Conservation (phyloP, 768 basidiomycete species). For the Coprinopsis sp. region DNA sequence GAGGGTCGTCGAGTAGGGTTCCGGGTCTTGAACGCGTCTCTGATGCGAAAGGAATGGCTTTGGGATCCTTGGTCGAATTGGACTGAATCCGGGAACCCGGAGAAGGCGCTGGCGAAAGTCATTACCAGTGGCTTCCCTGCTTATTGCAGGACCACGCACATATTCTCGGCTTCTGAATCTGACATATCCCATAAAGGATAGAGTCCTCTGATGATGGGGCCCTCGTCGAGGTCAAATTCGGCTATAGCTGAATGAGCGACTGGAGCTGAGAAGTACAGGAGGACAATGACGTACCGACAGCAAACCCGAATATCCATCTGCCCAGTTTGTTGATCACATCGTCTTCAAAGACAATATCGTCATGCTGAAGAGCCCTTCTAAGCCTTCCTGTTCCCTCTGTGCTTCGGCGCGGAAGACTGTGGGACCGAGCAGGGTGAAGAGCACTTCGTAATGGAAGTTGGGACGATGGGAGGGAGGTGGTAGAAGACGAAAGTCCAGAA, state of each 20-base stretch:
- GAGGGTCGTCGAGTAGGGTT: slow-evolving; percentile 24
- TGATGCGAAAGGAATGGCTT: slow-evolving; percentile 82
- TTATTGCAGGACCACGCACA: slow-evolving; percentile 47
- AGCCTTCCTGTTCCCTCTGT: slow-evolving; percentile 25
- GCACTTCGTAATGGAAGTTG: slow-evolving; percentile 8
- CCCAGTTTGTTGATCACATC: slow-evolving; percentile 47
- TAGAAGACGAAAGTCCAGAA: slow-evolving; percentile 14
- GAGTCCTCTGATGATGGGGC: slow-evolving; percentile 69
- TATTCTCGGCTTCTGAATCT: slow-evolving; percentile 71
- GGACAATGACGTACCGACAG: slow-evolving; percentile 47
- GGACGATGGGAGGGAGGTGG: slow-evolving; percentile 14
- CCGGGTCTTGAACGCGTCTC: slow-evolving; percentile 38
- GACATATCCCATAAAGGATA: slow-evolving; percentile 65
- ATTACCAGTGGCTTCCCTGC: slow-evolving; percentile 4
- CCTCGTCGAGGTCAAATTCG: slow-evolving; percentile 85
- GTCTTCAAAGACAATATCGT: slow-evolving; percentile 42
- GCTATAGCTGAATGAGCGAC: slow-evolving; percentile 36
- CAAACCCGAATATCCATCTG: slow-evolving; percentile 65
- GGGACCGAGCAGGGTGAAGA: slow-evolving; percentile 35
- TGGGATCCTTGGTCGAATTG: slow-evolving; percentile 83
- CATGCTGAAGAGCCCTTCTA: slow-evolving; percentile 31
- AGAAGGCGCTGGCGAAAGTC: slow-evolving; percentile 64
- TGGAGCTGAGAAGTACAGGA: background rate
- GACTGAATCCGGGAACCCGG: slow-evolving; percentile 85
- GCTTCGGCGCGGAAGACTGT: slow-evolving; percentile 39